Evolutionary conservation across 331 rosid species (phyloP), one percentile per base, ranked within the genome.

Genomic region (Rhamnella rubrinervis): DNA sequence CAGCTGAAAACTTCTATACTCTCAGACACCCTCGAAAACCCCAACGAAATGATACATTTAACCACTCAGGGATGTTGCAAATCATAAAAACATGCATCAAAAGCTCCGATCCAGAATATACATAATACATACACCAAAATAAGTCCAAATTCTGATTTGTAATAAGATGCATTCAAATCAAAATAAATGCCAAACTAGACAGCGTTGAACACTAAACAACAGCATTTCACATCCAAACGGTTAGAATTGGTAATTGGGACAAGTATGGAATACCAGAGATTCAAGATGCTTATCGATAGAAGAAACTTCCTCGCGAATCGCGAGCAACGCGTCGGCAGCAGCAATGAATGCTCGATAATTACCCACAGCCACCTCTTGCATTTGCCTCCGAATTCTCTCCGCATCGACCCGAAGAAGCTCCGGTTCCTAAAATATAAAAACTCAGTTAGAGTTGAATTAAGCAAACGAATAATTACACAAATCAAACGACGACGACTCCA

Each of bases 341-440:
- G 97, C 78, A 56, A 95, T 95, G 81, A 91, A 95, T 0, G 96
- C 91, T 19, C 93, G 88, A 85, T 95, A 95, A 73, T 89, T 95
- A 25, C 79, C 86, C 16, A 95, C 93, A 3, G 99, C 99, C 72
- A 91, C 99, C 85, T 95, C 99, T 50, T 95, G 97, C 95, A 95
- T 89, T 87, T 95, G 99, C 80, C 96, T 78, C 83, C 89, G 96
- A 71, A 95, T 95, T 63, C 99, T 88, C 80, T 95, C 99, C 68
- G 97, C 96, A 69, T 95, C 99, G 26, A 95, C 97, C 50, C 96
- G 96, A 19, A 95, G 99, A 59, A 95, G 92, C 76, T 95, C 99
- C 53, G 99, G 99, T 75, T 95, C 99, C 96, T 85, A 59, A 39
- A 71, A 76, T 71, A 18, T 8, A 1, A 6, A 13, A 55, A 35